Percentiles rank a stretch among this genome's conserved stretches.
Conservation (phyloP, 345 rosid species). For the Pelargonium nanum region DNA sequence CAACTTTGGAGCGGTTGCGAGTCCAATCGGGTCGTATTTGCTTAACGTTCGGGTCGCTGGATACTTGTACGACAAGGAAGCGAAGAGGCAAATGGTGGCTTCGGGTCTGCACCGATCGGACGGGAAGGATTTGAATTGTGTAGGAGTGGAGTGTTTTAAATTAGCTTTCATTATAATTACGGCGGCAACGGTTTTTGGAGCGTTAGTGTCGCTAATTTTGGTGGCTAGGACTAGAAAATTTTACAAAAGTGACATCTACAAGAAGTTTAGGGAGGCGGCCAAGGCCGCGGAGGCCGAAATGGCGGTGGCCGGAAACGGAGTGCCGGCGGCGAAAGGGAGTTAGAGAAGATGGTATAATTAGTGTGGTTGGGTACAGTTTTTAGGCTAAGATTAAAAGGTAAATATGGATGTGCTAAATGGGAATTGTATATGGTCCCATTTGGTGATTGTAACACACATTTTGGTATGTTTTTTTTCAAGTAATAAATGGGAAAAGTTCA, state of each 20-base stretch:
- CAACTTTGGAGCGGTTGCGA: conserved; percentile 50
- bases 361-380: background rate
- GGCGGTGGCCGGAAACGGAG: conserved; percentile 10
- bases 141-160: conserved; percentile 42
- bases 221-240: conserved; percentile 50
- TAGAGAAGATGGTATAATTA: background rate
- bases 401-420: too few species aligned
- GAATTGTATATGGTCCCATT: too few species aligned
- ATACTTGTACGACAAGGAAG: conserved; percentile 47
- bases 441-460: too few species aligned
- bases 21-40: conserved; percentile 52
- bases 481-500: too few species aligned
- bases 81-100: conserved; percentile 31
- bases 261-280: conserved; percentile 42
- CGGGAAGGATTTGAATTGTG: conserved; percentile 31
- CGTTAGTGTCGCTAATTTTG: conserved; percentile 36
- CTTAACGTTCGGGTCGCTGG: conserved; percentile 47
- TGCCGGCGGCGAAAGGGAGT: background rate
- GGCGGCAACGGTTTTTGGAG: conserved; percentile 39
- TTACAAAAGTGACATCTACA: conserved; percentile 52
- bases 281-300: conserved; percentile 28
- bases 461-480: too few species aligned
- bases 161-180: conserved; percentile 47
- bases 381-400: too few species aligned
- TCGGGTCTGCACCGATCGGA: conserved; percentile 14